These are phyloP conservation scores for Cryptococcus depauperatus DNA, from an alignment of 1,284 basidiomycete genomes.

Conservation along the genomic window DNA sequence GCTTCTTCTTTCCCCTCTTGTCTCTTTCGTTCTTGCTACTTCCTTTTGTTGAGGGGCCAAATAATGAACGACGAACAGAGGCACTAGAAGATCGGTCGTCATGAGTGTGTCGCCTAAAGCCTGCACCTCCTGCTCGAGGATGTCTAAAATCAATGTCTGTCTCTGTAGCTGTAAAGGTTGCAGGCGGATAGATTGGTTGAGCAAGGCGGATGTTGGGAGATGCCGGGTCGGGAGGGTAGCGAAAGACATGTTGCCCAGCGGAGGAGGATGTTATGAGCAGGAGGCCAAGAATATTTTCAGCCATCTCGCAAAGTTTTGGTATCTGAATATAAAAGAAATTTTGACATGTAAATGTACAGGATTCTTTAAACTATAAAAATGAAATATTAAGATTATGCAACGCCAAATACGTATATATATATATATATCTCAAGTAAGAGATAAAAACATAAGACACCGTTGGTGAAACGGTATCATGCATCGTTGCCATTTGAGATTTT, in stretches of 20 bases:
- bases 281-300: conserved; percentile 42
- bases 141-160: conserved; percentile 22
- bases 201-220: conserved; percentile 36
- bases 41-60: not conserved
- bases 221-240: conserved; percentile 39
- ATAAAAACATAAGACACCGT: too few species aligned
- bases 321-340: too few species aligned
- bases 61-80: conserved; percentile 1
- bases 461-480: too few species aligned
- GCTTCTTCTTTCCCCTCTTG: not conserved
- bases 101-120: not conserved
- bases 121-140: conserved; percentile 6
- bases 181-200: conserved; percentile 35
- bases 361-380: too few species aligned
- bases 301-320: too few species aligned
- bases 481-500: too few species aligned
- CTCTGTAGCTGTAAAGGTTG: conserved; percentile 38
- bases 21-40: not conserved
- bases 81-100: conserved; percentile 4
- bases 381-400: too few species aligned
- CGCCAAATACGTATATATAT: too few species aligned
- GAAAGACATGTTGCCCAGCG: conserved; percentile 35
- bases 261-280: conserved; percentile 38
- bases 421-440: too few species aligned
- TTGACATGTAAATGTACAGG: too few species aligned